Percentiles rank a stretch among this genome's conserved stretches.
Conservation (phyloP, 2,329 filamentous ascomycete genomes). For the Madurella mycetomatis region DNA sequence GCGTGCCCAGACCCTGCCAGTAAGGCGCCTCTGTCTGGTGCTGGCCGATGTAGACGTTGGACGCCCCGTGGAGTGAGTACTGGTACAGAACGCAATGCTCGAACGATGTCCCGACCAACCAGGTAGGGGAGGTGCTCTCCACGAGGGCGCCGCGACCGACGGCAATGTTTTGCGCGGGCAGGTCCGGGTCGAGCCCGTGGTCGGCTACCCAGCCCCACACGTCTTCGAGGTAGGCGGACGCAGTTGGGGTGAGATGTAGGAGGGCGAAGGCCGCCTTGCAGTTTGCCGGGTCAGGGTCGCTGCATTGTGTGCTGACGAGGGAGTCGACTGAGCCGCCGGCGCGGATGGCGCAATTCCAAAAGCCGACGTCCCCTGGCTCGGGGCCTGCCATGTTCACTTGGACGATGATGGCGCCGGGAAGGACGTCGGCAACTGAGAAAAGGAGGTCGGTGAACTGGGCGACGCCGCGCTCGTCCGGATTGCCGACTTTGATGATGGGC, state of each 20-base stretch:
- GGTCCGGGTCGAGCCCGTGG: slow-evolving; percentile 42
- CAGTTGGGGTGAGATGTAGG: slow-evolving; percentile 44
- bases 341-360: slow-evolving; percentile 44
- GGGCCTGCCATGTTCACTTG: slow-evolving; percentile 34
- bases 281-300: slow-evolving; percentile 27
- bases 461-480: slow-evolving; percentile 50
- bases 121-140: slow-evolving; percentile 45
- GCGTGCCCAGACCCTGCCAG: slow-evolving; percentile 33
- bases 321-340: slow-evolving; percentile 43
- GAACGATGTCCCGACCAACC: slow-evolving; percentile 49
- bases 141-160: slow-evolving; percentile 45
- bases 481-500: slow-evolving; percentile 51
- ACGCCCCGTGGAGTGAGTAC: slow-evolving; percentile 44
- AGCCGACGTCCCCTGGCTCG: slow-evolving; percentile 39
- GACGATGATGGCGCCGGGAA: slow-evolving; percentile 59
- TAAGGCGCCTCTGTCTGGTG: slow-evolving; percentile 47
- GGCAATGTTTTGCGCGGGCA: slow-evolving; percentile 36
- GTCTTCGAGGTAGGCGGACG: slow-evolving; percentile 51
- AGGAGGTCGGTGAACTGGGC: slow-evolving; percentile 63
- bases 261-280: slow-evolving; percentile 47
- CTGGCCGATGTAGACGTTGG: slow-evolving; percentile 41
- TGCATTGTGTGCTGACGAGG: slow-evolving; percentile 36
- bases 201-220: slow-evolving; percentile 46
- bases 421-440: slow-evolving; percentile 55
- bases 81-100: slow-evolving; percentile 52